Evolutionary conservation across 2,329 filamentous ascomycete species (phyloP).

Genomic region (Arthroderma sp.): DNA sequence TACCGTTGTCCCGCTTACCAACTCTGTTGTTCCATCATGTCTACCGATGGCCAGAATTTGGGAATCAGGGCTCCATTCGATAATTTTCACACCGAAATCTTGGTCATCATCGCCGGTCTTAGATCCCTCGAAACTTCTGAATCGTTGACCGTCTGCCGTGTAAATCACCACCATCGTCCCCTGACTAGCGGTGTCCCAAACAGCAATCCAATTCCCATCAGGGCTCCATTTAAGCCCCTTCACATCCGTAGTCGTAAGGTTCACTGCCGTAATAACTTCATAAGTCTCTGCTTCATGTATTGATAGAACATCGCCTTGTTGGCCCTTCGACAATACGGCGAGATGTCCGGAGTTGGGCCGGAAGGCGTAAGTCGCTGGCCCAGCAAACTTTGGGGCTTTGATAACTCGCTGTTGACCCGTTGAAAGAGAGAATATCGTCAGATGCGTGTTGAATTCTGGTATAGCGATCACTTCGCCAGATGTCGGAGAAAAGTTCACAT

Average conservation of each 20-base stretch:
- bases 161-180: constrained; percentile 43
- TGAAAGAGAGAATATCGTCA: constrained; percentile 27
- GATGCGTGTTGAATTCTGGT: constrained; percentile 30
- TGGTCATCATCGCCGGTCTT: constrained; percentile 21
- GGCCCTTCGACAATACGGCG: constrained; percentile 31
- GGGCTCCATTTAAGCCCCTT: constrained; percentile 49
- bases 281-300: constrained; percentile 29
- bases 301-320: constrained; percentile 28
- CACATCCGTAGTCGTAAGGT: constrained; percentile 43
- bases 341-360: constrained; percentile 31
- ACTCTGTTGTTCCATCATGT: constrained; percentile 39
- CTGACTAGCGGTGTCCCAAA: constrained; percentile 44
- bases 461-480: constrained; percentile 30
- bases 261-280: constrained; percentile 23
- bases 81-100: constrained; percentile 40
- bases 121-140: constrained; percentile 40
- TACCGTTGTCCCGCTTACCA: constrained; percentile 36
- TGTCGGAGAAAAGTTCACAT: constrained; percentile 29
- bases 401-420: constrained; percentile 28
- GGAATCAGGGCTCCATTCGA: constrained; percentile 43
- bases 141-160: constrained; percentile 49
- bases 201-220: constrained; percentile 47
- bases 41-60: constrained; percentile 40
- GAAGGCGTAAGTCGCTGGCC: constrained; percentile 28
- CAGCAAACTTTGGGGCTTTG: constrained; percentile 30